Evolutionary conservation across 2,329 filamentous ascomycete species (phyloP).

Genomic region (Talaromyces verruculosus): DNA sequence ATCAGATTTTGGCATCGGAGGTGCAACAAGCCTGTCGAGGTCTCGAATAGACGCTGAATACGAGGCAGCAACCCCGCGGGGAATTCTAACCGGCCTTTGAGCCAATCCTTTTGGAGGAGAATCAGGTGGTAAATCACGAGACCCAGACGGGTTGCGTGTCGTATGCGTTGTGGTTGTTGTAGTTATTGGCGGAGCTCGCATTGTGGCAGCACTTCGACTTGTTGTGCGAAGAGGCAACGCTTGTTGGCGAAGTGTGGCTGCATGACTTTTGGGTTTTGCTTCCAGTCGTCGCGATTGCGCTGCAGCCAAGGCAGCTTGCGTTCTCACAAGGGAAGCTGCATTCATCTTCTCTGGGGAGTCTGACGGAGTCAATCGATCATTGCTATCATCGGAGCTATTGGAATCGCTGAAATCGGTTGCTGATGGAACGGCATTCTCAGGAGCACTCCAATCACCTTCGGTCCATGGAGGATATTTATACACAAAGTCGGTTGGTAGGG

Average conservation of each 20-base stretch:
- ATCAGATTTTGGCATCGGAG: constrained; percentile 34
- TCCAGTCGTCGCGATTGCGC: constrained; percentile 44
- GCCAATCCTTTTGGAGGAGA: constrained; percentile 36
- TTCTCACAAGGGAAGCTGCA: constrained; percentile 29
- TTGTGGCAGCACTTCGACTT: constrained; percentile 30
- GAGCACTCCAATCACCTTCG: constrained; percentile 44
- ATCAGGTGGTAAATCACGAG: constrained; percentile 12
- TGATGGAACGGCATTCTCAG: constrained; percentile 25
- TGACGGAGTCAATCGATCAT: constrained; percentile 28
- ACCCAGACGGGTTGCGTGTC: constrained; percentile 15
- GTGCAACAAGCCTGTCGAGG: constrained; percentile 29
- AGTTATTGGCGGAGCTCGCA: constrained; percentile 26
- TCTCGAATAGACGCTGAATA: constrained; percentile 37
- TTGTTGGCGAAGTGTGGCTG: constrained; percentile 49
- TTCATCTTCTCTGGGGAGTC: constrained; percentile 29
- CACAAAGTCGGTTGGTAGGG: constrained; percentile 46
- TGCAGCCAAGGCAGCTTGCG: constrained; percentile 42
- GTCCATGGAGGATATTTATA: constrained; percentile 46
- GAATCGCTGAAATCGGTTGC: constrained; percentile 29
- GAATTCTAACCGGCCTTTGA: constrained; percentile 42
- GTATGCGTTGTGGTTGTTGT: constrained; percentile 16
- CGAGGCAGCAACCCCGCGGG: constrained; percentile 37
- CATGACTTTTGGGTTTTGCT: constrained; percentile 43
- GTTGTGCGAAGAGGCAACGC: constrained; percentile 37
- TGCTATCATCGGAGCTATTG: constrained; percentile 28